Conservation (phyloP, 345 rosid species). For the Salix caprea region DNA sequence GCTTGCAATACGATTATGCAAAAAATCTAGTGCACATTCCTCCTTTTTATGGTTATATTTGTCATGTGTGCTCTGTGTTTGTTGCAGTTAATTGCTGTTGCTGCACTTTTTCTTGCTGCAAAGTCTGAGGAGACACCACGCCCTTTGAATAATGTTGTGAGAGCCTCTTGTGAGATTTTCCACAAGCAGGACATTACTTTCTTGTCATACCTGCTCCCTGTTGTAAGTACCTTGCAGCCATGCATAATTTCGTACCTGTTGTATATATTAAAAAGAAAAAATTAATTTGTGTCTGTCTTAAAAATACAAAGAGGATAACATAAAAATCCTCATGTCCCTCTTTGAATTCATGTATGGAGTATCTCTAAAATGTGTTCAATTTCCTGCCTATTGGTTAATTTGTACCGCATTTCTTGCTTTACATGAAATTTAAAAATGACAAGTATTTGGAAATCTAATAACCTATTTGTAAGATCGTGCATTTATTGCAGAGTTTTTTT, state of each 20-base stretch:
- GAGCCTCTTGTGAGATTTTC: conserved; percentile 51
- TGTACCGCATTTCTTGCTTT: background rate
- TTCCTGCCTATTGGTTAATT: background rate
- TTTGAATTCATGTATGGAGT: background rate
- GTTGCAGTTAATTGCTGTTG: conserved; percentile 68
- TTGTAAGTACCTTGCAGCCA: conserved; percentile 40
- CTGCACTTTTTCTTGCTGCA: conserved; percentile 72
- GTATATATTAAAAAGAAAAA: background rate
- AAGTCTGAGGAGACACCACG: conserved; percentile 84
- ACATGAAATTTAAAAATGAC: background rate
- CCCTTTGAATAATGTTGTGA: conserved; percentile 56
- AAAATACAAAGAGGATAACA: too few relatives aligned
- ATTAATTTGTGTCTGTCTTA: background rate
- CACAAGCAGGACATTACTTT: conserved; percentile 63
- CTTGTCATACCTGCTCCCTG: conserved; percentile 58
- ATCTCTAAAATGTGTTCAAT: background rate
- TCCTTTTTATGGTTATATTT: background rate
- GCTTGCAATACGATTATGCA: background rate
- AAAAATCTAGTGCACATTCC: background rate
- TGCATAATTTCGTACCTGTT: background rate
- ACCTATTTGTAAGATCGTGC: background rate
- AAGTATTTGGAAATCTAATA: background rate
- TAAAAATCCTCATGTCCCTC: background rate
- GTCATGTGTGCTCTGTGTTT: conserved; percentile 9
- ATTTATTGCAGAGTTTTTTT: background rate